Evolutionary conservation across 305 asterid genomes (phyloP).

Genomic region (Coffea humblotiana): DNA sequence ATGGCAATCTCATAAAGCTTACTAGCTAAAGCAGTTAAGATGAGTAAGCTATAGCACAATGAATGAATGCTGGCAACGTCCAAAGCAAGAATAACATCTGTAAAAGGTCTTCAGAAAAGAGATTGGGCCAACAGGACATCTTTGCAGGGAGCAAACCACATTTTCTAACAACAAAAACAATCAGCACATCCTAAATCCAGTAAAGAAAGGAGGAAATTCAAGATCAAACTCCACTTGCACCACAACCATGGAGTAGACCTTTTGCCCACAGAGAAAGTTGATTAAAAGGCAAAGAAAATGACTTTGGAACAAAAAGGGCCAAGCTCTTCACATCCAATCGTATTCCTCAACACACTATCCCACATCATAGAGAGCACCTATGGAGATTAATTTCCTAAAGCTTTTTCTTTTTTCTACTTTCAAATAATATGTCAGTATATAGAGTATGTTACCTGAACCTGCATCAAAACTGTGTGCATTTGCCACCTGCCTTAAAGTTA

Average conservation of each 20-base stretch:
- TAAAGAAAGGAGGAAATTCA: no score
- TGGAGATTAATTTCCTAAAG: not conserved
- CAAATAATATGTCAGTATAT: not conserved
- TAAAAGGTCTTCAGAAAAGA: no score
- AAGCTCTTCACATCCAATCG: not conserved
- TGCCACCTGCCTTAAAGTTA: not conserved
- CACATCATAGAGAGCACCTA: not conserved
- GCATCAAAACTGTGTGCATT: not conserved
- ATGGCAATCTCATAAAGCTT: not conserved
- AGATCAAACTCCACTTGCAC: no score
- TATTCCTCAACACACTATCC: not conserved
- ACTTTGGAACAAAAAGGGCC: not conserved
- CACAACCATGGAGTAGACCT: not conserved
- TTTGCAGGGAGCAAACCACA: not conserved
- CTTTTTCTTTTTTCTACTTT: not conserved
- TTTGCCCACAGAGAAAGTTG: not conserved
- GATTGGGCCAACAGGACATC: not conserved
- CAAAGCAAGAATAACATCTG: not conserved
- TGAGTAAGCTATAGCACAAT: not conserved
- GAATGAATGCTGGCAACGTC: not conserved
- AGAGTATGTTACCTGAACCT: not conserved
- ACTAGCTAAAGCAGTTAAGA: slow-evolving; percentile 5
- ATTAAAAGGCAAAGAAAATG: not conserved
- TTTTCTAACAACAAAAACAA: no score
- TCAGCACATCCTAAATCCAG: no score